A percentile compares a stretch with the other conserved stretches of the same genome.
Evolutionary conservation across 345 rosid species (phyloP).

Genomic region (Populus pruinosa): DNA sequence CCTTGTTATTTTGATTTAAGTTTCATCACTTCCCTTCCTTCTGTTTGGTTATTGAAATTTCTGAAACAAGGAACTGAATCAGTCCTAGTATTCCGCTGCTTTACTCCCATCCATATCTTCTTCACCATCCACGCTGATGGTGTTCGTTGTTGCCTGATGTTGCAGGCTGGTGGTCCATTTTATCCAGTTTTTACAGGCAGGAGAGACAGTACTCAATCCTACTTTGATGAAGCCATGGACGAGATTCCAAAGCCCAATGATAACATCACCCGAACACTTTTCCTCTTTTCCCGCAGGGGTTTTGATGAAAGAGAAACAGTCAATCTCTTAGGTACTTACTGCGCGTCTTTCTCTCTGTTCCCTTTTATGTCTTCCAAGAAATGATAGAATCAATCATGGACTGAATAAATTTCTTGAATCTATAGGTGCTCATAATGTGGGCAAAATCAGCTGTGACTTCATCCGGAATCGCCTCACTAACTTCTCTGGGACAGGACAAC

Average conservation of each 20-base stretch:
- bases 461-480: conserved; percentile 33
- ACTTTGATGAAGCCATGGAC: conserved; percentile 32
- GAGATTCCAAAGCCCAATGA: conserved; percentile 42
- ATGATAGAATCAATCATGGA: background rate
- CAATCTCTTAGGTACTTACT: conserved; percentile 39
- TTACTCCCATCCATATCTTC: too few species aligned
- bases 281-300: conserved; percentile 36
- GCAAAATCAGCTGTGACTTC: conserved; percentile 45
- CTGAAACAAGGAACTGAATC: too few species aligned
- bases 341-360: background rate
- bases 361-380: background rate
- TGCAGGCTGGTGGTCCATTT: conserved; percentile 49
- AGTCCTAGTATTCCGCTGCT: too few species aligned
- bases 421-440: conserved; percentile 46
- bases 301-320: conserved; percentile 46
- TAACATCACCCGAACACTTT: conserved; percentile 28
- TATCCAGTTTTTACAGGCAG: conserved; percentile 55
- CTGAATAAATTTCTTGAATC: background rate
- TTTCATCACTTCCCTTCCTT: background rate
- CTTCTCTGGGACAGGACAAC: conserved; percentile 39
- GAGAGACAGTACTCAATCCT: conserved; percentile 41
- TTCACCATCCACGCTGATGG: too few species aligned
- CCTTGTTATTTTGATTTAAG: background rate
- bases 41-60: background rate
- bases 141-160: conserved; percentile 3